Conservation (phyloP, 352 stramenopile species). For the Globisporangium apiculatum region DNA sequence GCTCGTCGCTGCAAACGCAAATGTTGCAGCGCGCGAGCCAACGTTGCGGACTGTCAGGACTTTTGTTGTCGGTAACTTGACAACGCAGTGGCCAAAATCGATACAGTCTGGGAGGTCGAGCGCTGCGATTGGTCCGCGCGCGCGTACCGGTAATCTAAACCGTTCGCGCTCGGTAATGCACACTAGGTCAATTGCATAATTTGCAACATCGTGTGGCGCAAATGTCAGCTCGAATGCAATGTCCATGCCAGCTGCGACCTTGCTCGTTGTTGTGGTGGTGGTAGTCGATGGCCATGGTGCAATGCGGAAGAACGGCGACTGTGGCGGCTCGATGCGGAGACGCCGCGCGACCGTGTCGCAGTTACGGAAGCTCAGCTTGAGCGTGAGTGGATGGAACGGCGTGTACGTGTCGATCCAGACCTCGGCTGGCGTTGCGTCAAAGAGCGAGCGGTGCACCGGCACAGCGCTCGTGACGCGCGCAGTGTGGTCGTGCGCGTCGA, state of each 20-base stretch:
- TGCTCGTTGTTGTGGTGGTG: slow-evolving; percentile 38
- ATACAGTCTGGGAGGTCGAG: slow-evolving; percentile 90
- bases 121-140: slow-evolving; percentile 72
- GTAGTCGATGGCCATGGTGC: slow-evolving; percentile 13
- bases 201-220: slow-evolving; percentile 79
- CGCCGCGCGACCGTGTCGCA: slow-evolving; percentile 86
- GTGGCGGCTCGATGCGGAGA: slow-evolving; percentile 82
- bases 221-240: slow-evolving; percentile 89
- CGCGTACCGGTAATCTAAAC: slow-evolving; percentile 89
- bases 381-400: slow-evolving; percentile 72
- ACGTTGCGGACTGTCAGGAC: slow-evolving; percentile 89
- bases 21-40: slow-evolving; percentile 67
- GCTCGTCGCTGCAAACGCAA: slow-evolving; percentile 52
- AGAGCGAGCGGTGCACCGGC: slow-evolving; percentile 81
- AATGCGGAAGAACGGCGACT: slow-evolving; percentile 88
- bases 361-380: slow-evolving; percentile 90
- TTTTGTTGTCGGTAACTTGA: slow-evolving; percentile 77
- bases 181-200: slow-evolving; percentile 89
- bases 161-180: slow-evolving; percentile 92
- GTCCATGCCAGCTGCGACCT: slow-evolving; percentile 93
- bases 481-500: slow-evolving; percentile 74
- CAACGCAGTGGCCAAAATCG: slow-evolving; percentile 76
- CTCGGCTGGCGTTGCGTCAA: slow-evolving; percentile 71
- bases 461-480: slow-evolving; percentile 52
- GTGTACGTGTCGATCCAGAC: slow-evolving; percentile 92